phyloP scores from a whole-genome alignment of 306 rosid species.

The Mimosa bimucronata region DNA sequence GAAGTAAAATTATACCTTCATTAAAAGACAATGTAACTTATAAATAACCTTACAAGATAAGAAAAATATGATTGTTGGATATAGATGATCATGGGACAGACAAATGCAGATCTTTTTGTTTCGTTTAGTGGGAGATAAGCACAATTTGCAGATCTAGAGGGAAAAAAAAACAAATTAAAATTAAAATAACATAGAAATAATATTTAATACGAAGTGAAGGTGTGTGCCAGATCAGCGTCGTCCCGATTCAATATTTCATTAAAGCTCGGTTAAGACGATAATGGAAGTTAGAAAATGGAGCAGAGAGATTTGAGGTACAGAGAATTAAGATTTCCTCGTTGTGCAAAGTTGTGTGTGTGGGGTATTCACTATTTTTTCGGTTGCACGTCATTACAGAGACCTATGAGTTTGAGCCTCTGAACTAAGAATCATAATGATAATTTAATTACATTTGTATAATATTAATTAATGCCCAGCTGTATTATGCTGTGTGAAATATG shows the following conservation, averaged over 20 bases:
- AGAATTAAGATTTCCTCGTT: slow-evolving; percentile 32
- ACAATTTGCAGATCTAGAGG: neutral
- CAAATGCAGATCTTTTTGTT: neutral
- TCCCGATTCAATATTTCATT: slow-evolving; percentile 33
- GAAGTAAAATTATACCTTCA: too few species aligned
- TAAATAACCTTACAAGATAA: too few species aligned
- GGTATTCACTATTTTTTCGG: slow-evolving; percentile 23
- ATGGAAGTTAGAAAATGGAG: slow-evolving; percentile 41
- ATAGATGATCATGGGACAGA: neutral
- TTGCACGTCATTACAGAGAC: slow-evolving; percentile 49
- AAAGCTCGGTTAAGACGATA: slow-evolving; percentile 24
- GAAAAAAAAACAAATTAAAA: neutral
- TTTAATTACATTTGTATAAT: neutral
- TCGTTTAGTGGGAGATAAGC: neutral
- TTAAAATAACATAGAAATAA: neutral
- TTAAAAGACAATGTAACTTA: too few species aligned
- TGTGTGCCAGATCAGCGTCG: slow-evolving; percentile 32
- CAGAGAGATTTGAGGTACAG: slow-evolving; percentile 42
- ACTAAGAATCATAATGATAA: slow-evolving; percentile 19
- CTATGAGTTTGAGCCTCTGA: slow-evolving; percentile 43
- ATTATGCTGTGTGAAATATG: slow-evolving; percentile 33
- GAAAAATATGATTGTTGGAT: too few species aligned
- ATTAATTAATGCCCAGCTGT: slow-evolving; percentile 56
- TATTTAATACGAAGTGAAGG: neutral
- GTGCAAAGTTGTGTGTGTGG: neutral